These are phyloP conservation scores for Anastatica hierochuntica DNA, from an alignment of 345 rosid species.

Conservation along the genomic window DNA sequence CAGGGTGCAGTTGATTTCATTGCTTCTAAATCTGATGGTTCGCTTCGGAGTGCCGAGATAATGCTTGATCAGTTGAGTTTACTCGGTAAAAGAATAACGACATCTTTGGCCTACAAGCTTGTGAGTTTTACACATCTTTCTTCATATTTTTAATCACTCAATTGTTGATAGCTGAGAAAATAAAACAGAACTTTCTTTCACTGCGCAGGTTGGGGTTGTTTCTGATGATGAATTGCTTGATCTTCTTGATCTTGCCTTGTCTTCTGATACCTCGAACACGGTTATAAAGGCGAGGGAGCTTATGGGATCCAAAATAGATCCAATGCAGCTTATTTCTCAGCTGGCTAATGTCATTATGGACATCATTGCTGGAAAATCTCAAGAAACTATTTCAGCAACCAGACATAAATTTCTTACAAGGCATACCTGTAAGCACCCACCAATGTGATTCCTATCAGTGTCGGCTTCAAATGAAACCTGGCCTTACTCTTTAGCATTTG, in stretches of 20 bases:
- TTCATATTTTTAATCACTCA: no score
- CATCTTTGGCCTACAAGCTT: slow-evolving; percentile 70
- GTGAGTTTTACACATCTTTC: slow-evolving; percentile 39
- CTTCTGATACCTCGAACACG: slow-evolving; percentile 86
- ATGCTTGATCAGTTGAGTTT: slow-evolving; percentile 93
- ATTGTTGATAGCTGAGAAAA: no score
- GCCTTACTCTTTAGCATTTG: background rate
- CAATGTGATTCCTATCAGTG: background rate
- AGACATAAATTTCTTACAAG: slow-evolving; percentile 43
- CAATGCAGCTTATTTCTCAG: slow-evolving; percentile 88
- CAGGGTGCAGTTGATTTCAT: slow-evolving; percentile 68
- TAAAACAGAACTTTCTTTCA: no score
- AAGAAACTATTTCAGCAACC: slow-evolving; percentile 52
- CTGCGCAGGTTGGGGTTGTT: slow-evolving; percentile 74
- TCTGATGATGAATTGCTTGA: slow-evolving; percentile 93
- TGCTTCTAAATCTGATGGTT: slow-evolving; percentile 90
- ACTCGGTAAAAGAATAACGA: slow-evolving; percentile 73
- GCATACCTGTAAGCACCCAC: slow-evolving; percentile 53
- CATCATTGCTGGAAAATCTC: slow-evolving; percentile 59
- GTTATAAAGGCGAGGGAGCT: slow-evolving; percentile 87
- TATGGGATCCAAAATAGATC: slow-evolving; percentile 91
- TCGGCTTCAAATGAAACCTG: no score
- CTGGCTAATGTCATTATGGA: slow-evolving; percentile 91
- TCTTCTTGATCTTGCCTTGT: slow-evolving; percentile 82
- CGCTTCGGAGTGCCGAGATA: slow-evolving; percentile 87